Evolutionary conservation across 257 asterid genomes (phyloP).

Genomic region (Solanum ossicruentum): DNA sequence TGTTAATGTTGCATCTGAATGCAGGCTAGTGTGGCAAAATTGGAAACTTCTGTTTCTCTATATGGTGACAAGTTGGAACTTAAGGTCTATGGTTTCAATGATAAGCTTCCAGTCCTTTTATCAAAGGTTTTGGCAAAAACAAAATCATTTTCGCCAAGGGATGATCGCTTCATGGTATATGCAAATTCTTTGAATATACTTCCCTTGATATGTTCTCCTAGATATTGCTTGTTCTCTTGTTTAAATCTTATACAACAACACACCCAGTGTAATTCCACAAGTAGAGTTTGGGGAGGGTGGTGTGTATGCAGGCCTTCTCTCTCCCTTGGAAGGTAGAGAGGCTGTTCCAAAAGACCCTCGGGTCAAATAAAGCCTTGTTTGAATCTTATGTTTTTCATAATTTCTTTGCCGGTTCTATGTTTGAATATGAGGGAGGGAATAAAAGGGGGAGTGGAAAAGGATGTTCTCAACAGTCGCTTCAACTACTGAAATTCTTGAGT

Average conservation of each 20-base stretch:
- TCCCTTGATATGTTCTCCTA: background rate
- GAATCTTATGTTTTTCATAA: background rate
- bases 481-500: background rate
- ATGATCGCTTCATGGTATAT: conserved; percentile 85
- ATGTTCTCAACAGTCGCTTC: background rate
- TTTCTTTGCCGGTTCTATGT: background rate
- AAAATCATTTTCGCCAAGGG: conserved; percentile 63
- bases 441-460: background rate
- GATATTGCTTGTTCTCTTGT: background rate
- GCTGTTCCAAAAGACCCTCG: background rate
- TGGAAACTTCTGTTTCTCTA: conserved; percentile 81
- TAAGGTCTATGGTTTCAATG: conserved; percentile 91
- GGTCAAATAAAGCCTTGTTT: background rate
- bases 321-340: background rate
- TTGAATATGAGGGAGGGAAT: background rate
- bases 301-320: background rate
- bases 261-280: background rate
- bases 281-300: background rate
- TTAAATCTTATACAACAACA: background rate
- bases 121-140: conserved; percentile 60
- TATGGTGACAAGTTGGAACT: conserved; percentile 90
- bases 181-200: background rate
- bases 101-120: conserved; percentile 82
- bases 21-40: conserved; percentile 94
- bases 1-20: conserved; percentile 1